Percentiles rank a stretch among this genome's conserved stretches.
Conservation (phyloP, 1,139 yeast genomes). For the Suhomyces terraborum region DNA sequence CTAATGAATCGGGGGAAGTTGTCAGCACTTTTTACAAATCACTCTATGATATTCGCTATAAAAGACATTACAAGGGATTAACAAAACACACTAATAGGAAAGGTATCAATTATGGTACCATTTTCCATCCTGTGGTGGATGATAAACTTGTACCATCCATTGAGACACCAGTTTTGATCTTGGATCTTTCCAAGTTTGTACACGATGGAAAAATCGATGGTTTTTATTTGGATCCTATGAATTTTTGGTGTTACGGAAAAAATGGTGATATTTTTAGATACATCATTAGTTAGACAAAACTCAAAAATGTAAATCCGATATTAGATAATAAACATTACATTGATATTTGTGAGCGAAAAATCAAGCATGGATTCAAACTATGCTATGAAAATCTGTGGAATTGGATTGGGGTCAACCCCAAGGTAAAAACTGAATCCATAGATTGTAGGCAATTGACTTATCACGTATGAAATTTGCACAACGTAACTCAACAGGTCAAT, state of each 20-base stretch:
- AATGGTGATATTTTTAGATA: constrained; percentile 52
- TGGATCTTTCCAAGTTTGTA: constrained; percentile 35
- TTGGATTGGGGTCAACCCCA: too few species aligned
- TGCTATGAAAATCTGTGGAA: too few species aligned
- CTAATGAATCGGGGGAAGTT: constrained; percentile 20
- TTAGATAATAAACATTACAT: constrained; percentile 2
- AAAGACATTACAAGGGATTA: constrained; percentile 29
- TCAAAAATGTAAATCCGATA: neutral
- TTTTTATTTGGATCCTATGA: constrained; percentile 37
- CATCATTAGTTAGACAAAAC: constrained; percentile 6
- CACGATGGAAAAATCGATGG: constrained; percentile 47
- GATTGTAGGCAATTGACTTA: too few species aligned
- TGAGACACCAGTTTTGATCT: constrained; percentile 37
- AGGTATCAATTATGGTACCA: constrained; percentile 20
- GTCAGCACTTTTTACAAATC: constrained; percentile 38
- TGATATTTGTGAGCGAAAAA: neutral
- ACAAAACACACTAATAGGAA: constrained; percentile 10
- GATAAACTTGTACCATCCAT: constrained; percentile 46
- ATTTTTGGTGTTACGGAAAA: constrained; percentile 54
- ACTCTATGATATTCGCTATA: constrained; percentile 37
- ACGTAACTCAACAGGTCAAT: neutral
- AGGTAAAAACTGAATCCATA: too few species aligned
- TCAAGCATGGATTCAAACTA: neutral
- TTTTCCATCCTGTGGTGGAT: constrained; percentile 42
- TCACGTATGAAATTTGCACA: neutral